Conservation (phyloP, 805 yeast species). For the Ogataea polymorpha region DNA sequence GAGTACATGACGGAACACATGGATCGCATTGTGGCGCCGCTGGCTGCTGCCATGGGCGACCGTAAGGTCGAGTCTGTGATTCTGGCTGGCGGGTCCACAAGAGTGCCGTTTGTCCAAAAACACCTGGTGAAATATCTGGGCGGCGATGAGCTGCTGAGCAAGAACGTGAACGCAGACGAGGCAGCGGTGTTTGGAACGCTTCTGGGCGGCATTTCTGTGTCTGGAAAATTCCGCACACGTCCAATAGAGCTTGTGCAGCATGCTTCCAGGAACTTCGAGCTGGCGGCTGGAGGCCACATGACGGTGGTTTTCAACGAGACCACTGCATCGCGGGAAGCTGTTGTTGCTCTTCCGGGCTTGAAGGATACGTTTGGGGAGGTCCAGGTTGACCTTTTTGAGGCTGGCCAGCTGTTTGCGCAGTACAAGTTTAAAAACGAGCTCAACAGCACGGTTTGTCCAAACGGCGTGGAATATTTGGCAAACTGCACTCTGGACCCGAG, state of each 20-base stretch:
- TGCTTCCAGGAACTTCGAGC: constrained; percentile 46
- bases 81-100: constrained; percentile 84
- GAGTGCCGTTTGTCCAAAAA: constrained; percentile 84
- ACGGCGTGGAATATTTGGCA: constrained; percentile 34
- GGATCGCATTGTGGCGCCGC: constrained; percentile 50
- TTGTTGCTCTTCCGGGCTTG: constrained; percentile 34
- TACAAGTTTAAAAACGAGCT: constrained; percentile 17
- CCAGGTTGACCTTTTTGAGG: constrained; percentile 36
- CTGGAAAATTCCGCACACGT: constrained; percentile 64
- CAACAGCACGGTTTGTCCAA: constrained; percentile 37
- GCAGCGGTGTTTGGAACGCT: constrained; percentile 89
- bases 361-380: constrained; percentile 30
- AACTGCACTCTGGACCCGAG: constrained; percentile 14
- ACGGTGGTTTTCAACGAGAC: constrained; percentile 47
- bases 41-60: constrained; percentile 41
- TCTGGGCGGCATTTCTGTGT: constrained; percentile 72
- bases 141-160: constrained; percentile 56
- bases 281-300: constrained; percentile 28
- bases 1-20: constrained; percentile 43
- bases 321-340: constrained; percentile 32
- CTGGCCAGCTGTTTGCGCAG: constrained; percentile 15
- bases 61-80: constrained; percentile 52
- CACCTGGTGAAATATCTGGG: constrained; percentile 53
- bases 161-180: constrained; percentile 93
- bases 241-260: constrained; percentile 59